These are phyloP conservation scores for Oryza nivara DNA, from an alignment of 176 grass and related monocot genomes.

Conservation along the genomic window DNA sequence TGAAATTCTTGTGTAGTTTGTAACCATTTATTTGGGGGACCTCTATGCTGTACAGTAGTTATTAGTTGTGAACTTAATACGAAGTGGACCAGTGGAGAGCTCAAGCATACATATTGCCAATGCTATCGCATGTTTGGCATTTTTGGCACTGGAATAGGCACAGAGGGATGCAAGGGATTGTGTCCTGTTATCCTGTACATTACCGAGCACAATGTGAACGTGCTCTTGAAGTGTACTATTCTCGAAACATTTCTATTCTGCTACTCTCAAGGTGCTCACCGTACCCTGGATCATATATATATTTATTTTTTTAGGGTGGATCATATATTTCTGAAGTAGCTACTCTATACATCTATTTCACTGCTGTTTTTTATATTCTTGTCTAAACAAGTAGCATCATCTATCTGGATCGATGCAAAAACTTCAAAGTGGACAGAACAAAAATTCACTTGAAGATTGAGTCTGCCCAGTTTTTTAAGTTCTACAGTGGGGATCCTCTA, in stretches of 20 bases:
- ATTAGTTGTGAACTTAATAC: constrained; percentile 7
- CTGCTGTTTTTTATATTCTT: neutral
- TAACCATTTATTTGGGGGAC: neutral
- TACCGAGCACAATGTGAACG: neutral
- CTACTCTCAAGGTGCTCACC: too few species aligned
- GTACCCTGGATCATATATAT: too few species aligned
- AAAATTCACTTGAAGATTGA: neutral
- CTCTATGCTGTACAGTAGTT: neutral
- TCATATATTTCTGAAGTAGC: neutral
- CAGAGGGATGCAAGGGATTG: neutral
- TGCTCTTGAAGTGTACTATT: too few species aligned
- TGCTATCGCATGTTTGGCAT: neutral
- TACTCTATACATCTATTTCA: neutral
- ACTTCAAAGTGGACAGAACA: neutral
- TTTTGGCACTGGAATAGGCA: neutral
- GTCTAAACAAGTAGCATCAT: neutral
- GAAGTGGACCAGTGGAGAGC: neutral
- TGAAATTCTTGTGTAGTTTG: neutral
- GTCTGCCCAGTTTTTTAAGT: neutral
- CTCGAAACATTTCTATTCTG: too few species aligned
- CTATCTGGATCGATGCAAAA: too few species aligned
- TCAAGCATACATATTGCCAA: neutral
- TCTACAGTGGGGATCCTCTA: neutral
- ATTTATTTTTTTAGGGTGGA: too few species aligned
- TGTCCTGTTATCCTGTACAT: neutral